Evolutionary conservation across 2,329 filamentous ascomycete species (phyloP).

Genomic region (Falciphora oryzae): DNA sequence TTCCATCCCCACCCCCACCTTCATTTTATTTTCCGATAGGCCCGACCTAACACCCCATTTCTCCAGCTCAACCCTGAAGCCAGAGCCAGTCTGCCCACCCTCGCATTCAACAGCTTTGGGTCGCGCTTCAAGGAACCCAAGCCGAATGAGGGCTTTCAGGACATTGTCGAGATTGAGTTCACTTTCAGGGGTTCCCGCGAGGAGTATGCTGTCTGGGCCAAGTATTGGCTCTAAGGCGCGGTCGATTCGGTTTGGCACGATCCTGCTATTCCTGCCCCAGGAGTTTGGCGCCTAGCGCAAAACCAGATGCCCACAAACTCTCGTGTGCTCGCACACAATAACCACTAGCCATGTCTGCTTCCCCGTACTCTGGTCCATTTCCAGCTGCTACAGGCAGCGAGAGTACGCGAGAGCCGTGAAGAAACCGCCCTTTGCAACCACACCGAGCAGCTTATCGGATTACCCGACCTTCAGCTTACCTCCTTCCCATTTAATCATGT

Average conservation of each 20-base stretch:
- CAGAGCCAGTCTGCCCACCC: slow-evolving; percentile 63
- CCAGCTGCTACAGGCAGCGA: too few species aligned
- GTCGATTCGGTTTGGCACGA: not conserved
- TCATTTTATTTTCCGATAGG: slow-evolving; percentile 65
- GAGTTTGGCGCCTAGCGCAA: too few species aligned
- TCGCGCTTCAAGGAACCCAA: slow-evolving; percentile 69
- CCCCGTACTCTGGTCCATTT: too few species aligned
- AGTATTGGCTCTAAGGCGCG: slow-evolving; percentile 65
- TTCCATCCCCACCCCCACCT: slow-evolving; percentile 68
- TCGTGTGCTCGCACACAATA: too few species aligned
- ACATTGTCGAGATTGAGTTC: slow-evolving; percentile 73
- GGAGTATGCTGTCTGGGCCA: slow-evolving; percentile 65
- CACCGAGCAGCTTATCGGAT: too few species aligned
- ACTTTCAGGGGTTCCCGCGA: slow-evolving; percentile 64
- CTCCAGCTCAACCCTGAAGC: slow-evolving; percentile 74
- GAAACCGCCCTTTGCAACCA: too few species aligned
- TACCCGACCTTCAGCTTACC: too few species aligned
- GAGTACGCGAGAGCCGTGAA: too few species aligned
- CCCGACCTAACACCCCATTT: not conserved
- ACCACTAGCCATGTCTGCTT: too few species aligned
- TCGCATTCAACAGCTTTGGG: slow-evolving; percentile 74
- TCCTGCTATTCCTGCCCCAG: too few species aligned
- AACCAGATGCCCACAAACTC: too few species aligned
- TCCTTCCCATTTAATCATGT: too few species aligned
- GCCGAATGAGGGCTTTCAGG: slow-evolving; percentile 73